A percentile compares a stretch with the other conserved stretches of the same genome.
phyloP scores from a whole-genome alignment of 2,329 filamentous ascomycete genomes.

The Neofusicoccum cordaticola region DNA sequence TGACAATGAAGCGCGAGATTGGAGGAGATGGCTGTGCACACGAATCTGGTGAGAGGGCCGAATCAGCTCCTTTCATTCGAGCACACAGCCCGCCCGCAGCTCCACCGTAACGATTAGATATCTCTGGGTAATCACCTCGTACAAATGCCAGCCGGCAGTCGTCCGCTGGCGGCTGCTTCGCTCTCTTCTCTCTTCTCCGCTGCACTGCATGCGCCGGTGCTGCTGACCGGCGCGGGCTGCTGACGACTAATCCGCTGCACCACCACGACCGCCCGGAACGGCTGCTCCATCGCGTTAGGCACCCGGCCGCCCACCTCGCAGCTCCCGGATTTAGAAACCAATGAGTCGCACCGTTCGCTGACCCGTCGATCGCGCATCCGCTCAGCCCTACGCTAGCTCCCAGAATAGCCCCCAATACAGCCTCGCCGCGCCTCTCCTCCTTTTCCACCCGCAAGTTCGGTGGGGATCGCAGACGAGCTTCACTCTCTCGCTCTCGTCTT shows the following conservation, averaged over 20 bases:
- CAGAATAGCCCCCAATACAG: background rate
- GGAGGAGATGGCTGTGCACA: conserved; percentile 8
- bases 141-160: background rate
- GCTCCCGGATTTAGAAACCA: conserved; percentile 5
- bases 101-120: background rate
- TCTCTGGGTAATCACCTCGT: background rate
- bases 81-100: background rate
- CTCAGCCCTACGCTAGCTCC: conserved; percentile 11
- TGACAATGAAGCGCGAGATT: background rate
- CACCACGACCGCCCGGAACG: background rate
- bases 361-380: background rate
- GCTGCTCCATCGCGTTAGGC: conserved; percentile 7
- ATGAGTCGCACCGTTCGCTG: background rate
- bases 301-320: background rate
- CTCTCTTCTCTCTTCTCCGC: background rate
- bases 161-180: background rate
- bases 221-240: background rate
- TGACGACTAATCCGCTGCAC: background rate
- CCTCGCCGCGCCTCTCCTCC: background rate
- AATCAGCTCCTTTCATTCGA: background rate
- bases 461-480: background rate
- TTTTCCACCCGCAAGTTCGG: background rate
- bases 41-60: background rate
- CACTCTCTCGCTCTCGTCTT: background rate
- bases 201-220: background rate